phyloP scores from a whole-genome alignment of 208 protist species.

The Wallacemonas sp. region DNA sequence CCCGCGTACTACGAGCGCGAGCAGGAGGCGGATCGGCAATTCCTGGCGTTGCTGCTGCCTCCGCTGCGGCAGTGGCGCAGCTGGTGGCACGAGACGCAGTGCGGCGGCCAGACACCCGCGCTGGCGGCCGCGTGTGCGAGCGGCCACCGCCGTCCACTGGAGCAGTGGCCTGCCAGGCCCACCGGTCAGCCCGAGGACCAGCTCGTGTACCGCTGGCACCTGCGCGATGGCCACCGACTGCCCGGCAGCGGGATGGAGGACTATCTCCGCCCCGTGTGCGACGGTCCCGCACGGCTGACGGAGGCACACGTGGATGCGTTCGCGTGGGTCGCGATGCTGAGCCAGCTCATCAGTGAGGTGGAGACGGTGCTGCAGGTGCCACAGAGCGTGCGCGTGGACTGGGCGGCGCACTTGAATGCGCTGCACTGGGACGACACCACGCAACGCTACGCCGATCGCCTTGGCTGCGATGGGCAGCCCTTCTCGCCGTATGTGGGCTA shows the following conservation, averaged over 20 bases:
- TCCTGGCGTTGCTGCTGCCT: conserved; percentile 55
- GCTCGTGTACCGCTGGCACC: conserved; percentile 81
- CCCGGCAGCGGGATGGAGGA: conserved; percentile 82
- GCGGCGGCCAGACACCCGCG: conserved; percentile 24
- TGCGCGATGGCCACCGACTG: conserved; percentile 51
- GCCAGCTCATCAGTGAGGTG: conserved; percentile 55
- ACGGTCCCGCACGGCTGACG: conserved; percentile 36
- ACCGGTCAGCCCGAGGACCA: conserved; percentile 33
- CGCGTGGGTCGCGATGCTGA: conserved; percentile 78
- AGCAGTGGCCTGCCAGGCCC: conserved; percentile 50
- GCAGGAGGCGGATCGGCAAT: conserved; percentile 40
- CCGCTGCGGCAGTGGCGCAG: conserved; percentile 54
- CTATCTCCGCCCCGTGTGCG: conserved; percentile 69
- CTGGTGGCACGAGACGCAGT: conserved; percentile 84
- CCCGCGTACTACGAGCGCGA: conserved; percentile 42
- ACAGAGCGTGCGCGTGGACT: conserved; percentile 61
- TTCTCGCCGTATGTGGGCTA: conserved; percentile 82
- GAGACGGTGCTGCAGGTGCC: conserved; percentile 41
- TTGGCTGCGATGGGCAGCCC: conserved; percentile 45
- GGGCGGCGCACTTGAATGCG: conserved; percentile 69
- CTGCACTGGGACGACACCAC: conserved; percentile 69
- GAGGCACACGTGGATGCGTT: conserved; percentile 86
- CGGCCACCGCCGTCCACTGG: conserved; percentile 37
- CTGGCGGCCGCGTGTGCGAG: conserved; percentile 28
- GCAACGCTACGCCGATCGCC: conserved; percentile 67